Evolutionary conservation across 192 early-diverging fungal genomes (phyloP), one percentile per base, ranked within the genome.

Genomic region (Umbelopsis vinacea): DNA sequence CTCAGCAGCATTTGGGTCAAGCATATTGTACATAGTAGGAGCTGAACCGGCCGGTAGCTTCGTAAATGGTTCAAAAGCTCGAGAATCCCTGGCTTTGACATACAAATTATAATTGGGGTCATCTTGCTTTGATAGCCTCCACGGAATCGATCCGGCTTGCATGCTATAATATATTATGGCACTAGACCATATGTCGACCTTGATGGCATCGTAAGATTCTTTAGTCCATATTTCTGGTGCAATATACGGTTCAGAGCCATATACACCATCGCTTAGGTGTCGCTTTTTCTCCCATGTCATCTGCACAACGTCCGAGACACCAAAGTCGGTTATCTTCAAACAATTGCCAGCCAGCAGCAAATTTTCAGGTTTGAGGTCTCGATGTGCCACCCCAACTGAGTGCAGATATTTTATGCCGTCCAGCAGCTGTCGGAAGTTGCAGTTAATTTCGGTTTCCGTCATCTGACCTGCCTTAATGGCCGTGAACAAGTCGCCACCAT

Each of bases 241-340:
- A 84, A 98, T 97, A 78, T 97, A 98, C 6, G 96, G 95, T 47
- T 93, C 94, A 11, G 92, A 93, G 21, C 97, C 97, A 75, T 93
- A 95, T 37, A 96, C 76, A 10, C 97, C 97, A 70, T 89, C 87
- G 54, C 93, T 93, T 68, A 94, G 87, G 72, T 92, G 91, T 43
- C 85, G 66, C 37, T 78, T 71, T 10, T 57, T 48, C 23, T 75
- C 53, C 68, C 74, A 69, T 7, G 54, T 81, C 84, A 77, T 94
- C 86, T 92, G 86, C 96, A 98, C 29, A 35, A 98, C 96, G 71
- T 95, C 94, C 3, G 93, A 92, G 19, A 97, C 95, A 54, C 97
- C 97, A 89, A 98, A 98, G 83, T 99, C 97, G 10, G 97, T 95
- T 78, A 99, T 95, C 80, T 99, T 99, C 69, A 99, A 74, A n/a